phyloP scores from a whole-genome alignment of 805 yeast species.

The Wickerhamomyces queroliae region DNA sequence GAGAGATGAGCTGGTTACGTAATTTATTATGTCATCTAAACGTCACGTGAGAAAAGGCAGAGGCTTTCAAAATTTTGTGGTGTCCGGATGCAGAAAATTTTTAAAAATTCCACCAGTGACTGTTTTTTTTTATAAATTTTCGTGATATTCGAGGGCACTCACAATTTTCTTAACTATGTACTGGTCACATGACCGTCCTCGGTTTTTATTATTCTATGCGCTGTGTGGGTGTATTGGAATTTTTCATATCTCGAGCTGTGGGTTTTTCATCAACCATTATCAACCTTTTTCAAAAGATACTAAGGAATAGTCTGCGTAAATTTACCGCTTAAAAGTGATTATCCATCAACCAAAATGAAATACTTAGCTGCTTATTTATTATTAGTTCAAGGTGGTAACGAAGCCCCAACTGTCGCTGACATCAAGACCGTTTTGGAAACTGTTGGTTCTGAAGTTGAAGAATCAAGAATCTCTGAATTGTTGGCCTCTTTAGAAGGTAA shows the following conservation, averaged over 20 bases:
- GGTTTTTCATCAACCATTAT: background rate
- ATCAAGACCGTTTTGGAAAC: conserved; percentile 65
- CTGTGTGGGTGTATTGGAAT: too few species aligned
- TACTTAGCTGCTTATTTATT: conserved; percentile 92
- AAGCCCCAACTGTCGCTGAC: conserved; percentile 75
- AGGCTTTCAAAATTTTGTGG: background rate
- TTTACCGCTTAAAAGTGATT: conserved; percentile 70
- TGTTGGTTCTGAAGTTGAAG: conserved; percentile 78
- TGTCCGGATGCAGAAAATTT: background rate
- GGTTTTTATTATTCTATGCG: too few species aligned
- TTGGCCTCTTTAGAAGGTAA: conserved; percentile 77
- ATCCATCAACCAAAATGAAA: conserved; percentile 57
- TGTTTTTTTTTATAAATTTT: background rate
- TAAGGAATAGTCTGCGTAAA: conserved; percentile 76
- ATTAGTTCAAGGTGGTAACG: conserved; percentile 83
- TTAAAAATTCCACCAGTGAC: background rate
- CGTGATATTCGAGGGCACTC: background rate
- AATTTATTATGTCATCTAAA: background rate
- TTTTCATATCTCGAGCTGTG: too few species aligned
- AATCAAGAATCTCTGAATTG: conserved; percentile 64
- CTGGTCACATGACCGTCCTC: background rate
- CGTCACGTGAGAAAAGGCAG: background rate
- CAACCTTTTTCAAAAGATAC: background rate
- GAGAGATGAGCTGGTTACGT: background rate
- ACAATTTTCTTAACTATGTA: background rate